phyloP scores from a whole-genome alignment of 2,329 filamentous ascomycete species.

The Hymenoscyphus fructigenus region DNA sequence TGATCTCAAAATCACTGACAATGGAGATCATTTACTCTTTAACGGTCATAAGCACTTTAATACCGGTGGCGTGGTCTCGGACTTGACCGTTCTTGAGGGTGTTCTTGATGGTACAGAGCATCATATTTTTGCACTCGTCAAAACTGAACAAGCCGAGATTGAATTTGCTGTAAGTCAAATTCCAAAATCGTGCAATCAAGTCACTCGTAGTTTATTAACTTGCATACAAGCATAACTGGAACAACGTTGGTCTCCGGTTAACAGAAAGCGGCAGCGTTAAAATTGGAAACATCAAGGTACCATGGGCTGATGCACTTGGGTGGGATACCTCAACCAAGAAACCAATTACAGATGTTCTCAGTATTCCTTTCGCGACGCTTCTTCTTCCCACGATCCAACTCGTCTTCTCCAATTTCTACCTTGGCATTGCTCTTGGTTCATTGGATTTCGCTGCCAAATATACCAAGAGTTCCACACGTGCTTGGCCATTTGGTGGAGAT shows the following conservation, averaged over 20 bases:
- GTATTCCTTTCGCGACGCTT: conserved; percentile 55
- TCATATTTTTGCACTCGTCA: conserved; percentile 63
- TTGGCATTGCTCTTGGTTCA: conserved; percentile 61
- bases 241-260: conserved; percentile 62
- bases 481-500: conserved; percentile 65
- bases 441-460: conserved; percentile 56
- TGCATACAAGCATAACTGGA: conserved; percentile 54
- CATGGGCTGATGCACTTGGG: conserved; percentile 62
- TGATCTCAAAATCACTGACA: conserved; percentile 55
- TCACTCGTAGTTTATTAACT: not conserved
- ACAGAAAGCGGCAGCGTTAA: conserved; percentile 63
- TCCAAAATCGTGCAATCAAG: not conserved
- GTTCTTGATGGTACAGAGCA: conserved; percentile 56
- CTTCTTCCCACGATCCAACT: conserved; percentile 64
- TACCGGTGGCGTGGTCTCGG: conserved; percentile 65
- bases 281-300: conserved; percentile 55
- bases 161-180: conserved; percentile 43
- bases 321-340: conserved; percentile 53
- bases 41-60: conserved; percentile 66
- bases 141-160: conserved; percentile 57
- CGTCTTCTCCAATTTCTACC: conserved; percentile 65
- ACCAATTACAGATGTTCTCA: conserved; percentile 50
- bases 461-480: conserved; percentile 54
- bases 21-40: conserved; percentile 57
- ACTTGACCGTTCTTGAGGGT: conserved; percentile 65